Evolutionary conservation across 169 alveolate species (phyloP).

Genomic region (Plasmodium yoelii): DNA sequence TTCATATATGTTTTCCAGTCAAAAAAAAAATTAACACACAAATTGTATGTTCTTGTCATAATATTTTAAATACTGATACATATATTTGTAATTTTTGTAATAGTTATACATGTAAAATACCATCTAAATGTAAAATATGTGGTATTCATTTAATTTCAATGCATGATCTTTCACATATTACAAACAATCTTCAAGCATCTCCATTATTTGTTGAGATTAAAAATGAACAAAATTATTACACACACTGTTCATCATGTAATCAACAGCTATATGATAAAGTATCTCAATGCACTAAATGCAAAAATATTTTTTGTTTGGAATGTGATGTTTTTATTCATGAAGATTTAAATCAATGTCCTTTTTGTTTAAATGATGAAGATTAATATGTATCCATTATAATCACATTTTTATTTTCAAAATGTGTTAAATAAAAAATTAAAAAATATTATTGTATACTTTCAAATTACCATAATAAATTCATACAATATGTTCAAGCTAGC

Average conservation of each 20-base stretch:
- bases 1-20: constrained; percentile 84
- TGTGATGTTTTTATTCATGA: constrained; percentile 82
- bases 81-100: constrained; percentile 85
- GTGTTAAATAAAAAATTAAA: no score
- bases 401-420: neutral
- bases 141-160: constrained; percentile 40
- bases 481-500: no score
- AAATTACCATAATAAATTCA: no score
- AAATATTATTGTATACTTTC: no score
- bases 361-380: constrained; percentile 68
- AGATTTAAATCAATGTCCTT: constrained; percentile 85
- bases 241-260: constrained; percentile 78
- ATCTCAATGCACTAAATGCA: constrained; percentile 81
- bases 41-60: constrained; percentile 83
- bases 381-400: neutral
- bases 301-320: constrained; percentile 74
- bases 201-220: constrained; percentile 47
- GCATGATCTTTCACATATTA: constrained; percentile 61
- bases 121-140: constrained; percentile 85
- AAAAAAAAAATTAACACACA: constrained; percentile 82
- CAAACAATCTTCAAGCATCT: constrained; percentile 56
- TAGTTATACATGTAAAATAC: constrained; percentile 83
- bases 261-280: constrained; percentile 50
- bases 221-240: constrained; percentile 38
- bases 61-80: constrained; percentile 77